Evolutionary conservation across 176 grass and related monocot species (phyloP).

Genomic region (Urochloa ruziziensis): DNA sequence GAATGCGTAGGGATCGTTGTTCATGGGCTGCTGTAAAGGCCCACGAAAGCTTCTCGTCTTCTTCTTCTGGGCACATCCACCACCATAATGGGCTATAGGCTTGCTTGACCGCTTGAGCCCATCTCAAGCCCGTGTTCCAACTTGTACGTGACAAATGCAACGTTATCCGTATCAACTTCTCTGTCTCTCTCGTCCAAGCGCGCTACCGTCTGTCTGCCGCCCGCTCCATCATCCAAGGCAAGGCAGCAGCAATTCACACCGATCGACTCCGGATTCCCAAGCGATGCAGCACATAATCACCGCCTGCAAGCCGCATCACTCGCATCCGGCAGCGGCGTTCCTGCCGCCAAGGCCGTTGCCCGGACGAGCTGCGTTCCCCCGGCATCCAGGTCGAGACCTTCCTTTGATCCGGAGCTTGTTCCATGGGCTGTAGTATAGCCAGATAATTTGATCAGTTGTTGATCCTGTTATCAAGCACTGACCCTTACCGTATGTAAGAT

Average conservation of each 20-base stretch:
- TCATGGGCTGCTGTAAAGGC: not conserved
- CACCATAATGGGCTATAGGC: not conserved
- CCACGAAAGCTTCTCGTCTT: no score
- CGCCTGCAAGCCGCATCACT: constrained; percentile 11
- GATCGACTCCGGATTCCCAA: not conserved
- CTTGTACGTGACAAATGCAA: not conserved
- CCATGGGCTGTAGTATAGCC: not conserved
- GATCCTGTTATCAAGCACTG: not conserved
- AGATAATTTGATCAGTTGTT: not conserved
- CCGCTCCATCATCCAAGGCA: not conserved
- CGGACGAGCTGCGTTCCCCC: not conserved
- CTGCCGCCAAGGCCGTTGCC: not conserved
- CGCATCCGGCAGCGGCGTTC: not conserved
- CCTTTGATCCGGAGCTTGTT: not conserved
- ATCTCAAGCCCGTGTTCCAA: not conserved
- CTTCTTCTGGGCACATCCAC: no score
- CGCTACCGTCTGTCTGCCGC: not conserved
- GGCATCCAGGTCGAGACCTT: constrained; percentile 9
- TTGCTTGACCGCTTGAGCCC: not conserved
- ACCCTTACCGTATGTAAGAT: not conserved
- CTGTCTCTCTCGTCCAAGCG: no score
- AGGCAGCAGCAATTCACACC: not conserved
- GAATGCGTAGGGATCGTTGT: no score
- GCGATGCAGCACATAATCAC: constrained; percentile 10
- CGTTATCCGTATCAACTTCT: constrained; percentile 16